Base-by-base conservation (phyloP, 2,329 filamentous ascomycete species). In the Pyrenophora graminea region DNA sequence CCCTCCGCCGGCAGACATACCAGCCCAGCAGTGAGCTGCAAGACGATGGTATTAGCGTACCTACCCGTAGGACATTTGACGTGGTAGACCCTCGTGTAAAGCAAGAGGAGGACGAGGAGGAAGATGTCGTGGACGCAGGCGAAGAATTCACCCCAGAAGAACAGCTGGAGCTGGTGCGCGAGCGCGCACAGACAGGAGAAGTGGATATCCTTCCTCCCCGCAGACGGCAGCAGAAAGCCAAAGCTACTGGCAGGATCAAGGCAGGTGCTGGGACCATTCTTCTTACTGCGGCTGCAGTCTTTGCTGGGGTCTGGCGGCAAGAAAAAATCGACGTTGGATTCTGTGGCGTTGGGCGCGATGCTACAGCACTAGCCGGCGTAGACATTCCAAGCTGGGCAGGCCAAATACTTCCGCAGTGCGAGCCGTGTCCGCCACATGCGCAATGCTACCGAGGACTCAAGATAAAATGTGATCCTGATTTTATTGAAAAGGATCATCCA, bases 291-390 rank as follows among this genome's bases (percentile, higher is more conserved):
- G 72, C 94, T 6, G 82, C 82, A 27, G 85, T 87, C 0, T 90
- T 96, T 58, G 88, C 82, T 25, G 84, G 84, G 7, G 94, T 92
- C 83, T 99, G 92, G 78, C 82, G 93, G 41, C 90, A 96, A 69
- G 94, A 99, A 74, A 97, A 97, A 80, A 79, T 96, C n/a, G 88
- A 90, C 13, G 90, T 97, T 17, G 94, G 95, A 30, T 99, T 96
- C 69, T 99, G 94, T 70, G 91, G 92, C 10, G 83, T 96, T 45
- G 94, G 78, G 3, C 55, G 89, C 19, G 79, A 84, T 40, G 83
- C 80, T 6, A 81, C 78, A 59, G 80, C 79, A 17, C 67, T 86
- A 45, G 78, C 81, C 9, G 82, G 85, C 25, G 79, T 88, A 10
- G 80, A 83, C 19, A 79, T 96, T 15, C 92, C 93, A 3, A 85